Percentiles rank a stretch among this genome's conserved stretches.
Conservation (phyloP, 1,284 basidiomycete genomes). For the Trichosporon coremiiforme region DNA sequence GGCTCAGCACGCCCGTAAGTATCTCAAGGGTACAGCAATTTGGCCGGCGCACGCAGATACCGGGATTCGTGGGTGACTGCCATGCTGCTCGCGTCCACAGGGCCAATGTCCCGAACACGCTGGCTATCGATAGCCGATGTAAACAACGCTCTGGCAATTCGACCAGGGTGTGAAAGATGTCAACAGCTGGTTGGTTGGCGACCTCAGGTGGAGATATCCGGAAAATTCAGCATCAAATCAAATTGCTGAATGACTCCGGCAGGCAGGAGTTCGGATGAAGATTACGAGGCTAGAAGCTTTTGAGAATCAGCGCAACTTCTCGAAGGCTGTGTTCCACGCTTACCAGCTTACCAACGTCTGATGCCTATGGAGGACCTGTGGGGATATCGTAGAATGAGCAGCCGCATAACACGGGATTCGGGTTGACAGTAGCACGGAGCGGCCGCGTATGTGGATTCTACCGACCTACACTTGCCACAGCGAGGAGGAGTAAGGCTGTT, state of each 20-base stretch:
- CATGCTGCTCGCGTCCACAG: too few relatives aligned
- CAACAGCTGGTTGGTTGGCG: background rate
- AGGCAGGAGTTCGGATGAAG: background rate
- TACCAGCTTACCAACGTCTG: too few relatives aligned
- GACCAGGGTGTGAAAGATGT: background rate
- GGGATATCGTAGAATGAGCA: too few relatives aligned
- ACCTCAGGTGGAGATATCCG: background rate
- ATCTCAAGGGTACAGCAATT: background rate
- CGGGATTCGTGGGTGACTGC: too few relatives aligned
- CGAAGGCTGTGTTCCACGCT: too few relatives aligned
- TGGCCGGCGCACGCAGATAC: too few relatives aligned
- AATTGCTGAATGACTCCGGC: background rate
- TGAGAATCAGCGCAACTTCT: background rate
- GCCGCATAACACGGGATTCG: too few relatives aligned
- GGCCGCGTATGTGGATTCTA: too few relatives aligned
- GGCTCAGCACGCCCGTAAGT: background rate
- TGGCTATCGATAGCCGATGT: background rate
- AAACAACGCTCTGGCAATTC: background rate
- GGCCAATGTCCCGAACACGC: background rate
- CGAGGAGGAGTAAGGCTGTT: too few relatives aligned
- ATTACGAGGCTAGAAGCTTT: background rate
- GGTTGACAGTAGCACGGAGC: too few relatives aligned
- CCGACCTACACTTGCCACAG: too few relatives aligned
- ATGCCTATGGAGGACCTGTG: too few relatives aligned
- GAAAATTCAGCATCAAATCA: background rate